Evolutionary conservation across 371 early-diverging fungal genomes (phyloP).

Genomic region (Mortierella sp.): DNA sequence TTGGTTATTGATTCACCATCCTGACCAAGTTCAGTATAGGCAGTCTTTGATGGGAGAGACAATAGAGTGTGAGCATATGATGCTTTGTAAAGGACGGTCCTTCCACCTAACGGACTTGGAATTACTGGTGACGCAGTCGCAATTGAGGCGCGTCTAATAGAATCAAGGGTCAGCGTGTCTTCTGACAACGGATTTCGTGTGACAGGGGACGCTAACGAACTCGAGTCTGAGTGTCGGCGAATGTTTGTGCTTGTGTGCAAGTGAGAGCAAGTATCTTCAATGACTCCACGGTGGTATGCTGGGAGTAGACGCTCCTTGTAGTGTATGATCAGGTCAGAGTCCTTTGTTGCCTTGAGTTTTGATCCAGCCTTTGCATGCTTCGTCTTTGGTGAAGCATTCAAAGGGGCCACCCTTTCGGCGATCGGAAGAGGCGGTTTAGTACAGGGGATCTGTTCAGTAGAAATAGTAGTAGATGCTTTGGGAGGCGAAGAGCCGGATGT

Average conservation of each 20-base stretch:
- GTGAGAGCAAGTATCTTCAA: slow-evolving; percentile 51
- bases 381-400: slow-evolving; percentile 4
- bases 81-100: slow-evolving; percentile 45
- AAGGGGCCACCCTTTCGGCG: slow-evolving; percentile 28
- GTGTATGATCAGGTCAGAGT: slow-evolving; percentile 19
- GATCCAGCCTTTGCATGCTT: slow-evolving; percentile 3
- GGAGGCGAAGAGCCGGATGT: slow-evolving; percentile 7
- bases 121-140: slow-evolving; percentile 37
- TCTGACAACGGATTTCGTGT: slow-evolving; percentile 14
- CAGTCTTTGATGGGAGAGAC: slow-evolving; percentile 29
- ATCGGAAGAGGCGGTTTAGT: slow-evolving; percentile 28
- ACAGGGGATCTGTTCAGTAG: slow-evolving; percentile 3
- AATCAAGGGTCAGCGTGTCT: slow-evolving; percentile 20
- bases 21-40: background rate
- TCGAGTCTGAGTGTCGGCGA: slow-evolving; percentile 40
- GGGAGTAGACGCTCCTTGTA: slow-evolving; percentile 23
- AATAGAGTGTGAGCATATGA: slow-evolving; percentile 36
- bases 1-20: background rate
- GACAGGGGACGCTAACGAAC: background rate
- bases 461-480: background rate
- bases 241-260: slow-evolving; percentile 9
- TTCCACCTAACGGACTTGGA: slow-evolving; percentile 27
- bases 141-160: slow-evolving; percentile 42
- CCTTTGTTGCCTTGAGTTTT: background rate
- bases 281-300: slow-evolving; percentile 28